Evolutionary conservation across 441 rosid species (phyloP).

Genomic region (Daphne laureola): DNA sequence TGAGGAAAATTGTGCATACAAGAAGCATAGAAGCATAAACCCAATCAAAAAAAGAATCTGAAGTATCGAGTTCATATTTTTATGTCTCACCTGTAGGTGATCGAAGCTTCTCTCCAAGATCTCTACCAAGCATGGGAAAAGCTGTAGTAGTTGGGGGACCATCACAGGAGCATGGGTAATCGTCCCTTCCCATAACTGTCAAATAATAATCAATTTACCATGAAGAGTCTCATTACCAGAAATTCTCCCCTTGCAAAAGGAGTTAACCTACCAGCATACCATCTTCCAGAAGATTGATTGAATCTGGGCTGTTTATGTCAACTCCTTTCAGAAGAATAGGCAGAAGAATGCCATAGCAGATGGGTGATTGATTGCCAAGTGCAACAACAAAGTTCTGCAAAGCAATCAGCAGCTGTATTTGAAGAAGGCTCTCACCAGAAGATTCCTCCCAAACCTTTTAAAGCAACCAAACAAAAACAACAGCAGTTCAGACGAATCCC

Average conservation of each 20-base stretch:
- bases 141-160: slow-evolving; percentile 80
- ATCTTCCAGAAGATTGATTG: slow-evolving; percentile 92
- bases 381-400: slow-evolving; percentile 83
- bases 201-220: slow-evolving; percentile 16
- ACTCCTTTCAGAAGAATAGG: slow-evolving; percentile 87
- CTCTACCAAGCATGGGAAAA: slow-evolving; percentile 74
- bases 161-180: slow-evolving; percentile 85
- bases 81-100: slow-evolving; percentile 71
- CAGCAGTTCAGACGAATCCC: too few species aligned
- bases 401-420: slow-evolving; percentile 97
- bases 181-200: slow-evolving; percentile 97
- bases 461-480: background rate
- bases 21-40: too few species aligned
- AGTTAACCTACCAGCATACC: slow-evolving; percentile 71
- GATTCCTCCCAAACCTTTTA: slow-evolving; percentile 94
- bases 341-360: slow-evolving; percentile 63
- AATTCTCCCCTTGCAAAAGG: slow-evolving; percentile 10
- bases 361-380: slow-evolving; percentile 82
- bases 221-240: slow-evolving; percentile 13
- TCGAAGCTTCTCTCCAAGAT: slow-evolving; percentile 92
- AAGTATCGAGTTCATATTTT: background rate
- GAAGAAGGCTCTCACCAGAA: slow-evolving; percentile 93
- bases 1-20: too few species aligned
- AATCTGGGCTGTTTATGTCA: slow-evolving; percentile 86
- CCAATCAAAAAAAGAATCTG: background rate